Evolutionary conservation across 768 basidiomycete genomes (phyloP).

Genomic region (Trametes elegans): DNA sequence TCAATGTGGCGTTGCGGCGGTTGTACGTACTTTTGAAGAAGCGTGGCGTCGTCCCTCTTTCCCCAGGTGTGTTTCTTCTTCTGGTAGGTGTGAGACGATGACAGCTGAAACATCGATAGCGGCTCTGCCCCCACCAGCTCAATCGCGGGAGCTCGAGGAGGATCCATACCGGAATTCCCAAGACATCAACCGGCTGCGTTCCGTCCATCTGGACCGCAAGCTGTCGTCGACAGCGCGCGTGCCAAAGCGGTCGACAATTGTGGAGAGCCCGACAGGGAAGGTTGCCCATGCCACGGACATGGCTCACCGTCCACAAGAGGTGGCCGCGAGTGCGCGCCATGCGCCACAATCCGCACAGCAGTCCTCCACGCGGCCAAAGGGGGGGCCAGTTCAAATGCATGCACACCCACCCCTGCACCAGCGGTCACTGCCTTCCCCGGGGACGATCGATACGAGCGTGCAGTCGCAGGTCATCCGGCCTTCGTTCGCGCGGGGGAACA

Average conservation of each 20-base stretch:
- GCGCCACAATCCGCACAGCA: constrained; percentile 27
- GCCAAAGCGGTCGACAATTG: constrained; percentile 91
- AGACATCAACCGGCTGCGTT: constrained; percentile 94
- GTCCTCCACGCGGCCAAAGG: constrained; percentile 23
- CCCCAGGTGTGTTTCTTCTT: constrained; percentile 54
- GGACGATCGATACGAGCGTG: constrained; percentile 28
- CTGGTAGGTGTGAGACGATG: neutral
- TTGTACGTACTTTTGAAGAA: constrained; percentile 85
- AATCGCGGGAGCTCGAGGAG: constrained; percentile 40
- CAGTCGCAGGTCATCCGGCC: constrained; percentile 60
- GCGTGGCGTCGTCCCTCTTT: constrained; percentile 84
- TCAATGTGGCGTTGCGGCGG: constrained; percentile 92
- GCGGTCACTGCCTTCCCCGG: constrained; percentile 33
- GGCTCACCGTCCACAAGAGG: constrained; percentile 35
- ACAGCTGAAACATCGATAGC: constrained; percentile 1
- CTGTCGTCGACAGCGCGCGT: constrained; percentile 89
- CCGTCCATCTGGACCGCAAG: constrained; percentile 92
- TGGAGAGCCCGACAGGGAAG: constrained; percentile 91
- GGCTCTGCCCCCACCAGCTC: constrained; percentile 25
- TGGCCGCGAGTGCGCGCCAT: constrained; percentile 22
- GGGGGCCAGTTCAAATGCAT: neutral
- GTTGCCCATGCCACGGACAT: constrained; percentile 74
- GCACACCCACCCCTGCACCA: constrained; percentile 28
- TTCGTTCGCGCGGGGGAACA: constrained; percentile 73
- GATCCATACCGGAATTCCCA: constrained; percentile 84